A percentile compares a stretch with the other conserved stretches of the same genome.
phyloP scores from a whole-genome alignment of 176 grass and related monocot species.

The Eragrostis curvula region DNA sequence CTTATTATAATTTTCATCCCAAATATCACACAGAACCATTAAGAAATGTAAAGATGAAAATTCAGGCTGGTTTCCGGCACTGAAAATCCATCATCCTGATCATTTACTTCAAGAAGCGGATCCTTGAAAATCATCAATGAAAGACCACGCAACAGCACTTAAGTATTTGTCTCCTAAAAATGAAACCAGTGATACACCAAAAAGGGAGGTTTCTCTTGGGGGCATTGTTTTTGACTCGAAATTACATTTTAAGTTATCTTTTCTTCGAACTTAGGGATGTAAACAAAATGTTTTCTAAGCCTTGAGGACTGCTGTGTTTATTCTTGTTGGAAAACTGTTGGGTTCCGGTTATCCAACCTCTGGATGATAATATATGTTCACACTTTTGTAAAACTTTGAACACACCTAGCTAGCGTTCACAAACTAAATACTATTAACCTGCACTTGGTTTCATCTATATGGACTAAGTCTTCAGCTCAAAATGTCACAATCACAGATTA shows the following conservation, averaged over 20 bases:
- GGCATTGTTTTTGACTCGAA: background rate
- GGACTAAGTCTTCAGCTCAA: background rate
- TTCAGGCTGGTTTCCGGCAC: background rate
- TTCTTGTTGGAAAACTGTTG: background rate
- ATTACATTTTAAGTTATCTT: background rate
- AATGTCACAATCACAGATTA: too few species aligned
- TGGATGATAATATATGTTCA: constrained; percentile 13
- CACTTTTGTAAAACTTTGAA: constrained; percentile 20
- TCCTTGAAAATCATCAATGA: too few species aligned
- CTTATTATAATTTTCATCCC: background rate
- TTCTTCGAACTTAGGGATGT: background rate
- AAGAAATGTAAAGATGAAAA: background rate
- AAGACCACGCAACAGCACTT: too few species aligned
- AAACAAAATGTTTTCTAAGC: background rate
- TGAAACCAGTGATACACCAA: too few species aligned
- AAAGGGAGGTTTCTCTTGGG: too few species aligned
- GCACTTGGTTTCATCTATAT: constrained; percentile 28
- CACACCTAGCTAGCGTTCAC: constrained; percentile 4
- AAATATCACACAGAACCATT: background rate
- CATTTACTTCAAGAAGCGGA: too few species aligned
- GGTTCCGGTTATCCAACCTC: background rate
- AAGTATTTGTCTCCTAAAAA: too few species aligned
- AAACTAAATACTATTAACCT: constrained; percentile 6
- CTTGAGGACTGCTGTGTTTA: background rate
- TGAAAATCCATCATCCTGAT: background rate